Percentiles rank a stretch among this genome's conserved stretches.
Evolutionary conservation across 2,329 filamentous ascomycete genomes (phyloP).

Genomic region (Exophiala bonariae): DNA sequence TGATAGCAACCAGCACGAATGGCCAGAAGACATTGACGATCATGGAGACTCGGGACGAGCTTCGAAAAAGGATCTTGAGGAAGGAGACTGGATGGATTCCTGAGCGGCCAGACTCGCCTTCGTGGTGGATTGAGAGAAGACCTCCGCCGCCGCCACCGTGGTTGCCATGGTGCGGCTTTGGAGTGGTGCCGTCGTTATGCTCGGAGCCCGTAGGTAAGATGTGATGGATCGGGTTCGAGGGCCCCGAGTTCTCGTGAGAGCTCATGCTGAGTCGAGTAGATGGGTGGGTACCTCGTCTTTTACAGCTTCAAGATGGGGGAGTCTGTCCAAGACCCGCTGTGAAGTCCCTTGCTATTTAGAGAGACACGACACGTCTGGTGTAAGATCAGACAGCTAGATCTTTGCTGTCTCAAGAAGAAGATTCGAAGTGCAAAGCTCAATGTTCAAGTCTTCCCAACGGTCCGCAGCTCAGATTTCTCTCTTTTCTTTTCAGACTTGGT

Average conservation of each 20-base stretch:
- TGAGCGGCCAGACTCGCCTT: conserved; percentile 67
- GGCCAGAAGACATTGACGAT: conserved; percentile 73
- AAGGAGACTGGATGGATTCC: conserved; percentile 67
- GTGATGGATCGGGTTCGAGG: conserved; percentile 1
- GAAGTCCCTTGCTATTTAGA: too few relatives aligned
- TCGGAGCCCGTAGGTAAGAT: neutral
- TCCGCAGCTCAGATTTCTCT: too few relatives aligned
- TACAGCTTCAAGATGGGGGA: too few relatives aligned
- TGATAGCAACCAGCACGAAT: conserved; percentile 68
- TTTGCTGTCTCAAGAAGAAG: too few relatives aligned
- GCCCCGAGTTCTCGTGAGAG: neutral
- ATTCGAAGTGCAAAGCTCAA: too few relatives aligned
- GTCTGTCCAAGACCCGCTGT: too few relatives aligned
- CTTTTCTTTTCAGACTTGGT: too few relatives aligned
- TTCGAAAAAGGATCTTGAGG: conserved; percentile 62
- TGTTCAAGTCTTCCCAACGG: too few relatives aligned
- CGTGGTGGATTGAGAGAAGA: conserved; percentile 29
- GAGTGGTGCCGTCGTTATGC: neutral
- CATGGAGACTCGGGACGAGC: conserved; percentile 63
- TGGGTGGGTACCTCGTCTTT: too few relatives aligned
- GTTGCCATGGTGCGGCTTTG: neutral
- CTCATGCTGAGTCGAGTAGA: neutral
- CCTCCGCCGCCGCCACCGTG: conserved; percentile 1
- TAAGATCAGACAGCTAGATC: too few relatives aligned
- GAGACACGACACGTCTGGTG: too few relatives aligned